Conservation (phyloP, 2,329 filamentous ascomycete genomes). For the Neocucurbitaria cava region DNA sequence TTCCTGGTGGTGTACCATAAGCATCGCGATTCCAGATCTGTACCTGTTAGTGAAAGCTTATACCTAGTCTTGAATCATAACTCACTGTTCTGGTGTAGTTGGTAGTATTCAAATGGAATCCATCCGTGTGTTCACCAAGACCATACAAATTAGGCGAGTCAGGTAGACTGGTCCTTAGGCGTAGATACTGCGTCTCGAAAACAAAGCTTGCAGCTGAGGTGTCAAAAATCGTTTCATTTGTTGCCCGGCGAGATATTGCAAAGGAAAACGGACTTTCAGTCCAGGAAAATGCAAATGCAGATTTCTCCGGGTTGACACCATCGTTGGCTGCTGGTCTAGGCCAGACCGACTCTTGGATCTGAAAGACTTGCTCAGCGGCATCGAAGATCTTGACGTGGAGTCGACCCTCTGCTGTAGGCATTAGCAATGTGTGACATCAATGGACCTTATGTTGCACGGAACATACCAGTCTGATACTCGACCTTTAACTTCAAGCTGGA, state of each 20-base stretch:
- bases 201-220: constrained; percentile 71
- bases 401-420: constrained; percentile 58
- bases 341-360: constrained; percentile 73
- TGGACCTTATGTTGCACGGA: constrained; percentile 55
- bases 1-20: constrained; percentile 64
- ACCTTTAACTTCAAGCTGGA: constrained; percentile 62
- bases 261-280: constrained; percentile 71
- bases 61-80: constrained; percentile 44
- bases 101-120: constrained; percentile 70
- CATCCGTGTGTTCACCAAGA: constrained; percentile 77
- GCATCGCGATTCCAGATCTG: constrained; percentile 75
- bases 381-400: constrained; percentile 78
- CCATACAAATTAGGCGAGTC: constrained; percentile 75
- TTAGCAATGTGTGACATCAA: constrained; percentile 63
- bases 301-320: constrained; percentile 36
- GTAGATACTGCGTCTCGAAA: constrained; percentile 79
- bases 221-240: constrained; percentile 70
- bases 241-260: constrained; percentile 63
- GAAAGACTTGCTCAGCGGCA: constrained; percentile 70
- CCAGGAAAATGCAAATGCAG: constrained; percentile 63
- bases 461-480: constrained; percentile 65
- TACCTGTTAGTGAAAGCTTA: constrained; percentile 61
- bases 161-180: constrained; percentile 73
- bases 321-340: constrained; percentile 60
- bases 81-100: constrained; percentile 64